These are phyloP conservation scores for Pythium volutum DNA, from an alignment of 352 stramenopile genomes.

Conservation along the genomic window DNA sequence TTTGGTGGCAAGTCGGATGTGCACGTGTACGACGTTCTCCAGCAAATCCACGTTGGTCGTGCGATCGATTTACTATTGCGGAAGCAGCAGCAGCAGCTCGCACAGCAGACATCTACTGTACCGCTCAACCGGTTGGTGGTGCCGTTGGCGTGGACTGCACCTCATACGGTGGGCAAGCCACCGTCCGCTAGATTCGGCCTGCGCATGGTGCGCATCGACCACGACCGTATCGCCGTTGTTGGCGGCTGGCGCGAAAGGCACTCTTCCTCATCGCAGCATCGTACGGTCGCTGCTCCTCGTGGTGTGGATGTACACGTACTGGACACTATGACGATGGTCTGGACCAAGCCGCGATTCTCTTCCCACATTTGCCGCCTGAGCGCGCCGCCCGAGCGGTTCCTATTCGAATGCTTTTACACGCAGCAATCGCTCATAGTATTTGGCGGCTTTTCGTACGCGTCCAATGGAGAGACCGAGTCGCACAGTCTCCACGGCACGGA, in stretches of 20 bases:
- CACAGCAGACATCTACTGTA: not conserved
- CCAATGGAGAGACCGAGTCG: constrained; percentile 20
- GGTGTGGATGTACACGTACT: constrained; percentile 19
- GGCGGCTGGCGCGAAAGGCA: constrained; percentile 19
- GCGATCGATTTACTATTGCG: constrained; percentile 1
- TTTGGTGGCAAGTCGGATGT: constrained; percentile 67
- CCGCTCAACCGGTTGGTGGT: not conserved
- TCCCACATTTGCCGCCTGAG: constrained; percentile 22
- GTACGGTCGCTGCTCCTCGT: not conserved
- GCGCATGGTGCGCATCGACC: constrained; percentile 19
- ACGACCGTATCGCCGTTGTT: constrained; percentile 21
- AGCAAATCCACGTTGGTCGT: constrained; percentile 26
- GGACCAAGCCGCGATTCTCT: constrained; percentile 26
- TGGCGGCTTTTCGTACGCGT: constrained; percentile 22
- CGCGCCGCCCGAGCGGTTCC: constrained; percentile 20
- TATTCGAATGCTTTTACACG: constrained; percentile 25
- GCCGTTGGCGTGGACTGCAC: constrained; percentile 32
- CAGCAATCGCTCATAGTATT: constrained; percentile 17
- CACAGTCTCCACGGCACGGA: not conserved
- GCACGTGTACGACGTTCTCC: constrained; percentile 46
- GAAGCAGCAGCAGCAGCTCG: not conserved
- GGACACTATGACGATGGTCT: constrained; percentile 27
- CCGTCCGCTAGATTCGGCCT: constrained; percentile 51
- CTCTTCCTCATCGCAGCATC: not conserved
- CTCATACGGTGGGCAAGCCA: constrained; percentile 47